Evolutionary conservation across 2,329 filamentous ascomycete genomes (phyloP).

Genomic region (Emmonsia crescens): DNA sequence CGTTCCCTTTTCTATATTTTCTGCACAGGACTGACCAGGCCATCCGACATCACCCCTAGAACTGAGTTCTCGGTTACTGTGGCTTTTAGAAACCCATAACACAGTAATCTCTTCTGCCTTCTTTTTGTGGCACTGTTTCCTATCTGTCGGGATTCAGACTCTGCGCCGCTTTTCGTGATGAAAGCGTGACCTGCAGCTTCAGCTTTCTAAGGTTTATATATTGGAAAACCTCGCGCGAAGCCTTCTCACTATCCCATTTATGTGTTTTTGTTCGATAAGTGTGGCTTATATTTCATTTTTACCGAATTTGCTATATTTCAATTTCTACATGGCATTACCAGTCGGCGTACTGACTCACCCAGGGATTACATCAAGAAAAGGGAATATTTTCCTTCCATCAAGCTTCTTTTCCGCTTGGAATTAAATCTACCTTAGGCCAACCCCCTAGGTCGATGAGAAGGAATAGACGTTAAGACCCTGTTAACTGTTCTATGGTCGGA

Average conservation of each 20-base stretch:
- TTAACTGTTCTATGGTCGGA: not conserved
- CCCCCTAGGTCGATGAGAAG: not conserved
- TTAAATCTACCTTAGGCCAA: not conserved
- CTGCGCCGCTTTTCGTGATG: not conserved
- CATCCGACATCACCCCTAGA: not conserved
- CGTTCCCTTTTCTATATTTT: not conserved
- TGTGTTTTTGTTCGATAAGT: not conserved
- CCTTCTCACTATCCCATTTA: not conserved
- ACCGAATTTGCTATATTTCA: not conserved
- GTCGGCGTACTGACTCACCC: not conserved
- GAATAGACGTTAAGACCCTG: not conserved
- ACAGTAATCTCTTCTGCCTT: not conserved
- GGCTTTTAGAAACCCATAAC: not conserved
- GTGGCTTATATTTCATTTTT: not conserved
- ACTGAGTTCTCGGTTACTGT: not conserved
- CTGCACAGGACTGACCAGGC: not conserved
- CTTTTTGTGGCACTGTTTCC: not conserved
- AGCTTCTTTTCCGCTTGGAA: not conserved
- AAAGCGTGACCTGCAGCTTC: not conserved
- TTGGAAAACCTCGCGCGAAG: not conserved
- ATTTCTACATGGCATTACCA: not conserved
- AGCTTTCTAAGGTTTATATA: not conserved
- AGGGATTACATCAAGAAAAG: not conserved
- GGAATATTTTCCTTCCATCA: not conserved
- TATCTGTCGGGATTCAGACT: not conserved